Evolutionary conservation across 768 basidiomycete species (phyloP).

Genomic region (Amanita polypyramis): DNA sequence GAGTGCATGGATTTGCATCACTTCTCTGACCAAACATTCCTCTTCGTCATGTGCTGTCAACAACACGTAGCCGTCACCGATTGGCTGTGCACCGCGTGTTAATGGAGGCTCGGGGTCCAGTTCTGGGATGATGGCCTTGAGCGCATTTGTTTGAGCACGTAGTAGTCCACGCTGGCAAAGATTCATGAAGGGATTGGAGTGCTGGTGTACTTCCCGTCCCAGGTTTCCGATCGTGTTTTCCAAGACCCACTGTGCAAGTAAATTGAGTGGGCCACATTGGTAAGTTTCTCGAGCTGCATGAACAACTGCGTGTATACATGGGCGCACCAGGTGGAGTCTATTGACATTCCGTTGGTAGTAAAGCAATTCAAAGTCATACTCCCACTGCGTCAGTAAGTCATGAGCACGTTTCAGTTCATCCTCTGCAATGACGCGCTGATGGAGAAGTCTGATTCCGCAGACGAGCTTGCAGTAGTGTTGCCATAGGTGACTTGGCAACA

Average conservation of each 20-base stretch:
- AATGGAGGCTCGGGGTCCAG: slow-evolving; percentile 3
- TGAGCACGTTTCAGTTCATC: slow-evolving; percentile 16
- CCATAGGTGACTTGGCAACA: slow-evolving; percentile 21
- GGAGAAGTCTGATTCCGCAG: slow-evolving; percentile 14
- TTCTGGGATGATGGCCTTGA: slow-evolving; percentile 9
- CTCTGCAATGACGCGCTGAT: slow-evolving; percentile 15
- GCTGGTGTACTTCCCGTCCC: slow-evolving; percentile 16
- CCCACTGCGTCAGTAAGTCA: slow-evolving; percentile 15
- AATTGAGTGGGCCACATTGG: slow-evolving; percentile 13
- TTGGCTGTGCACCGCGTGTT: slow-evolving; percentile 4
- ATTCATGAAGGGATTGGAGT: slow-evolving; percentile 19
- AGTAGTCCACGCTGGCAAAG: slow-evolving; percentile 13
- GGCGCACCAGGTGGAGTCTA: slow-evolving; percentile 23
- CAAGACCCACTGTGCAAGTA: slow-evolving; percentile 20
- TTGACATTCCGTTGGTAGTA: slow-evolving; percentile 20
- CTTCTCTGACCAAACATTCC: not conserved
- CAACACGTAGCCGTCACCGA: slow-evolving; percentile 9
- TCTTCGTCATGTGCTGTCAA: slow-evolving; percentile 3
- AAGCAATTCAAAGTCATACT: slow-evolving; percentile 22
- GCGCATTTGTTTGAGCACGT: slow-evolving; percentile 14
- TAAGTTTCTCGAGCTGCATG: slow-evolving; percentile 19
- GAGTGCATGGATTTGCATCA: not conserved
- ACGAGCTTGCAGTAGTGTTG: slow-evolving; percentile 24
- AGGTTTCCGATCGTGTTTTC: slow-evolving; percentile 16
- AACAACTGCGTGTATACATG: slow-evolving; percentile 19